Conservation (phyloP, 352 stramenopile genomes). For the Blastocystis sp. region DNA sequence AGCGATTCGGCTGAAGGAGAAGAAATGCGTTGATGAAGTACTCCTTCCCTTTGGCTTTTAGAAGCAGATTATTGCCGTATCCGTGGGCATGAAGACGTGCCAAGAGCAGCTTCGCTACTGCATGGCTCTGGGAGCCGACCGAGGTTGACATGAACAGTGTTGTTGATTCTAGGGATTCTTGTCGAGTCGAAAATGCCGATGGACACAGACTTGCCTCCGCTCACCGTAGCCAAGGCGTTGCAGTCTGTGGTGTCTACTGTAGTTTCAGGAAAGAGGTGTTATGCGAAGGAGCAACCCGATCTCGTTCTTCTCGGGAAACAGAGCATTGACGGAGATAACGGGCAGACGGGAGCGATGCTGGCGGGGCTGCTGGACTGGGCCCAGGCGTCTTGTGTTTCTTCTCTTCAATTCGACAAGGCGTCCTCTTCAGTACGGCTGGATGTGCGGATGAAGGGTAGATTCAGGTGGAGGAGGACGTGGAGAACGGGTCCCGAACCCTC, state of each 20-base stretch:
- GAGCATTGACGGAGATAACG: conserved; percentile 79
- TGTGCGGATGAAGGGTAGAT: conserved; percentile 7
- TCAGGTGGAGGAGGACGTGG: conserved; percentile 73
- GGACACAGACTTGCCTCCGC: conserved; percentile 93
- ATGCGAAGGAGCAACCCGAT: conserved; percentile 50
- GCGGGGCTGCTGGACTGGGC: conserved; percentile 91
- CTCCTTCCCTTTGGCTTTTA: not conserved
- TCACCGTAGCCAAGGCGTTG: conserved; percentile 92
- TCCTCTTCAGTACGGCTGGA: not conserved
- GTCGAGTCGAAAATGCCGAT: conserved; percentile 89
- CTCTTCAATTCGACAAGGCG: conserved; percentile 5
- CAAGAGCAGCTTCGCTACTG: conserved; percentile 91
- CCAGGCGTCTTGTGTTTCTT: conserved; percentile 85
- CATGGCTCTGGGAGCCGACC: conserved; percentile 81
- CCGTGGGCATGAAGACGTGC: conserved; percentile 91
- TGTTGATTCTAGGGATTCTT: conserved; percentile 83
- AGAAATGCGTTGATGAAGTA: conserved; percentile 86
- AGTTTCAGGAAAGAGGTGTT: not conserved
- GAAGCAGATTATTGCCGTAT: conserved; percentile 84
- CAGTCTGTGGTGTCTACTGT: conserved; percentile 72
- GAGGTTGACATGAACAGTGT: conserved; percentile 21
- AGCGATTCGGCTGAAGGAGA: conserved; percentile 94
- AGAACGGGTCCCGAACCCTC: conserved; percentile 82
- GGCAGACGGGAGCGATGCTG: conserved; percentile 83
- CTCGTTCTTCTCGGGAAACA: conserved; percentile 61